Base-by-base conservation (phyloP, 164 flowering plant species). In the Euptelea pleiosperma region DNA sequence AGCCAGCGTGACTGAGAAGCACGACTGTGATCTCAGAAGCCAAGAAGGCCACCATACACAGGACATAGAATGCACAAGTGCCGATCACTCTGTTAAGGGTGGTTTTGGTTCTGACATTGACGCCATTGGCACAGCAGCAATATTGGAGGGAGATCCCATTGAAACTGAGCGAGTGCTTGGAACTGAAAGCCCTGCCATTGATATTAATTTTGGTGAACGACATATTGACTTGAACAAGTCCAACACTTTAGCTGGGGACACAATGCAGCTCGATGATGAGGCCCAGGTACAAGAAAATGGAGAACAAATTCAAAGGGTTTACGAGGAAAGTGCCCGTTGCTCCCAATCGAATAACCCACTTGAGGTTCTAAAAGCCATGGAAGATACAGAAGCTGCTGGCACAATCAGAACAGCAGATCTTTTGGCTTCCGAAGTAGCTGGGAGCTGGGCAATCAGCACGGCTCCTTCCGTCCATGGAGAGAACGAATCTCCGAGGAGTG, bases 401-500 rank as follows among this genome's bases (percentile, higher is more conserved):
- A 77, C 81, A 43, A 77, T 92, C 44, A 77, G 76, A 70, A 87
- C 97, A 7, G 69, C 79, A 0, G 98, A 93, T 51, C 91, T 89
- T 37, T 71, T 93, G 71, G 71, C 98, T 43, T 93, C 98, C 2
- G 98, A 93, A 77, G 85, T 77, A 74, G 80, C 71, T 54, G 98
- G 98, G 53, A 93, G 97, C 73, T 89, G 97, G 97, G 96, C 90
- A 41, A 64, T 66, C 65, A 86, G 83, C 76, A 90, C 97, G 2
- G 86, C 82, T 39, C 96, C 96, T 41, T 87, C 97, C 28, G 77
- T 79, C 16, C 85, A 81, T 54, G 92, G 91, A 44, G 97, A 88
- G 57, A 86, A 90, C 61, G 90, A 86, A 56, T 85, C 91, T 48
- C 84, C 73, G 4, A 55, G 75, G 55, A 76, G 73, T 48, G 70